phyloP scores from a whole-genome alignment of 1,139 yeast genomes.

The Suhomyces kunorum region DNA sequence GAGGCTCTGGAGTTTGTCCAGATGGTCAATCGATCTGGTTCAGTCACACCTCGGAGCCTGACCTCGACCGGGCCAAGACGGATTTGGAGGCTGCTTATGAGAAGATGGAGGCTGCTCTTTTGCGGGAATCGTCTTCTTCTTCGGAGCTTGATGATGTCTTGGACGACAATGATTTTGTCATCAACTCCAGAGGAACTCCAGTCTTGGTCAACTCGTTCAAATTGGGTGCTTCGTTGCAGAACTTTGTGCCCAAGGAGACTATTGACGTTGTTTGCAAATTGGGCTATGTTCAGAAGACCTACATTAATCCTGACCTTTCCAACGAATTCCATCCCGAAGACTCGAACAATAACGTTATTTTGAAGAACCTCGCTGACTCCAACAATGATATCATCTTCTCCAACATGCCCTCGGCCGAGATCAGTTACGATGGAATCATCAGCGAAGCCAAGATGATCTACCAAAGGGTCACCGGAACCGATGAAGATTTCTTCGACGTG shows the following conservation, averaged over 20 bases:
- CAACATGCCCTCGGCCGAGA: constrained; percentile 76
- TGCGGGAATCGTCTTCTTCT: constrained; percentile 66
- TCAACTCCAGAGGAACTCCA: constrained; percentile 62
- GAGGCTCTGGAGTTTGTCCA: constrained; percentile 90
- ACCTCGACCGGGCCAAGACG: constrained; percentile 61
- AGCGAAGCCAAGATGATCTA: constrained; percentile 79
- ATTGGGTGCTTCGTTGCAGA: constrained; percentile 80
- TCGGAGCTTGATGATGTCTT: constrained; percentile 52
- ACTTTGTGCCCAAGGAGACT: constrained; percentile 79
- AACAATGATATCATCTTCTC: constrained; percentile 57
- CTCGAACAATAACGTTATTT: constrained; percentile 31
- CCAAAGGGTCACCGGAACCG: constrained; percentile 80
- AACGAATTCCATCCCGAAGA: constrained; percentile 38
- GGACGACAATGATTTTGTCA: constrained; percentile 56
- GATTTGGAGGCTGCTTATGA: constrained; percentile 80
- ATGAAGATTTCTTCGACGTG: constrained; percentile 92
- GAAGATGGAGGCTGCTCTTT: constrained; percentile 74
- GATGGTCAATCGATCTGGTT: constrained; percentile 90
- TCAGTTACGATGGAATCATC: constrained; percentile 87
- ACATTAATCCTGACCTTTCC: constrained; percentile 44
- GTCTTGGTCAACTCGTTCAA: constrained; percentile 73
- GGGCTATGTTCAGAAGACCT: constrained; percentile 75
- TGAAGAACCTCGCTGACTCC: constrained; percentile 33
- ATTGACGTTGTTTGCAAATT: constrained; percentile 77
- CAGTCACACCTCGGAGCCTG: constrained; percentile 74